phyloP scores from a whole-genome alignment of 2,329 filamentous ascomycete species.

The Diaporthe amygdali region DNA sequence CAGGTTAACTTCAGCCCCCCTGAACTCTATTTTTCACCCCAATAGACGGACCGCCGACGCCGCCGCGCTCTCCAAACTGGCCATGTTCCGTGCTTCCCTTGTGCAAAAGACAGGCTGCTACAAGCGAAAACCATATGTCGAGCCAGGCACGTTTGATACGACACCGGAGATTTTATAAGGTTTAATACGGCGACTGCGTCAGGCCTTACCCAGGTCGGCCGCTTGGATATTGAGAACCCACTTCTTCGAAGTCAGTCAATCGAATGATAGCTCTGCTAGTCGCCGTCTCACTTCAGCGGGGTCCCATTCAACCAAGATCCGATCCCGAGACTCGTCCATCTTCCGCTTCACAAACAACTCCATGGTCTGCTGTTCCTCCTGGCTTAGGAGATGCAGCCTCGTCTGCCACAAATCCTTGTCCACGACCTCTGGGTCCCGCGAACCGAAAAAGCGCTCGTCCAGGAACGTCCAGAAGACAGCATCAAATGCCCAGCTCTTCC shows the following conservation, averaged over 20 bases:
- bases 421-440: no score
- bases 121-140: not conserved
- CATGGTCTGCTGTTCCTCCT: no score
- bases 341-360: no score
- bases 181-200: not conserved
- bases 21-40: no score
- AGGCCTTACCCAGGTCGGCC: not conserved
- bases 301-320: no score
- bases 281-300: no score
- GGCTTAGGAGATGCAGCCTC: no score
- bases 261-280: not conserved
- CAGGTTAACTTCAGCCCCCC: no score
- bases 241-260: not conserved
- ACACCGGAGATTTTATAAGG: not conserved
- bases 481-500: conserved; percentile 36
- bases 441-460: conserved; percentile 31
- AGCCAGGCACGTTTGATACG: not conserved
- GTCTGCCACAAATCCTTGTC: no score
- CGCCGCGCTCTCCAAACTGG: no score
- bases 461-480: conserved; percentile 33
- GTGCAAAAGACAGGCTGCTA: not conserved
- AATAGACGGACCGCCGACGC: no score
- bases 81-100: not conserved
- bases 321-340: no score
- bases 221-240: not conserved